Evolutionary conservation across 2,329 filamentous ascomycete species (phyloP).

Genomic region (Pestalotiopsis sp.): DNA sequence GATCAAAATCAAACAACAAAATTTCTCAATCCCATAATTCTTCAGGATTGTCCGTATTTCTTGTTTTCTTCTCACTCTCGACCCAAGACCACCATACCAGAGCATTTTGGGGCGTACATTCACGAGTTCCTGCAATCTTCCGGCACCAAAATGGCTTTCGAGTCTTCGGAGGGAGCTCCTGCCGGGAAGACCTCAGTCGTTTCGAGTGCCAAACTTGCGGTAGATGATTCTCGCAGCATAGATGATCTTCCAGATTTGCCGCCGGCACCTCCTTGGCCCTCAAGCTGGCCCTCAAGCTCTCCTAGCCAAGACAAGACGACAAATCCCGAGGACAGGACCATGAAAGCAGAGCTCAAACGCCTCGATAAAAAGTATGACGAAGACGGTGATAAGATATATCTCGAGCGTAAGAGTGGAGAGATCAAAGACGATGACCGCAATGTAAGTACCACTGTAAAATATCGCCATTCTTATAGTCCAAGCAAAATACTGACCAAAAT

Average conservation of each 20-base stretch:
- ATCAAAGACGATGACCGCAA: constrained; percentile 21
- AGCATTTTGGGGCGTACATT: background rate
- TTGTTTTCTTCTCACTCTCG: background rate
- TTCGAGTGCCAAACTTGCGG: no score
- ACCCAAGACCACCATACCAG: background rate
- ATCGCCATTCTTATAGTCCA: background rate
- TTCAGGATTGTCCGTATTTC: no score
- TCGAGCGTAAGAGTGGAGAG: constrained; percentile 26
- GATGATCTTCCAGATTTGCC: no score
- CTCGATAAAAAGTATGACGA: constrained; percentile 27
- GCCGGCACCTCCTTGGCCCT: no score
- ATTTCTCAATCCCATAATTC: no score
- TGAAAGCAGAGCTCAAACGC: constrained; percentile 32
- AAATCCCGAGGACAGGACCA: constrained; percentile 22
- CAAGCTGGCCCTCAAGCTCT: no score
- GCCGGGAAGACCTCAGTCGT: no score
- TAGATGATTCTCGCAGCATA: no score
- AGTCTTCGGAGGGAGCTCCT: background rate
- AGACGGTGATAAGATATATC: constrained; percentile 26
- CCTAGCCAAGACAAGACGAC: background rate
- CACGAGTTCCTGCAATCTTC: background rate
- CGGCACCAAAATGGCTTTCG: background rate
- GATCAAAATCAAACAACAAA: no score
- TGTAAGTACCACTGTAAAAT: background rate
- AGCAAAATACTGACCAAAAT: background rate